Percentiles rank a stretch among this genome's conserved stretches.
These are phyloP conservation scores for Pilatotrama ljubarskyi DNA, from an alignment of 768 basidiomycete genomes.

Conservation along the genomic window DNA sequence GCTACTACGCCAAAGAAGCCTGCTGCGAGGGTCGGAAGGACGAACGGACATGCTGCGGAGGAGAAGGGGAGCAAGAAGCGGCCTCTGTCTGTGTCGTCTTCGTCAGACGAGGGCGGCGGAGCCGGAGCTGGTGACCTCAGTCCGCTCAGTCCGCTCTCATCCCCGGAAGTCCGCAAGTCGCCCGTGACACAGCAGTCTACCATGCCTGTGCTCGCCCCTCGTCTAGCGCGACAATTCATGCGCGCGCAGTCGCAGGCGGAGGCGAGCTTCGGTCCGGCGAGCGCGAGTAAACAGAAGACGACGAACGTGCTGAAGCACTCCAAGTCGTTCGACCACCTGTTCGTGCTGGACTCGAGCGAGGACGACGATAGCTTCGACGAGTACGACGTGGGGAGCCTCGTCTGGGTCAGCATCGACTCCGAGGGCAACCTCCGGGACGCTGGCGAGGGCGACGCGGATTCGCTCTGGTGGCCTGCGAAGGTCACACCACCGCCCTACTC, in stretches of 20 bases:
- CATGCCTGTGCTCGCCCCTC: constrained; percentile 4
- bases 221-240: constrained; percentile 19
- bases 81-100: constrained; percentile 7
- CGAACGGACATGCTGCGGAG: no score
- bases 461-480: constrained; percentile 73
- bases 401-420: constrained; percentile 28
- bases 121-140: background rate
- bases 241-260: constrained; percentile 7
- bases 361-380: constrained; percentile 13
- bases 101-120: background rate
- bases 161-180: constrained; percentile 1
- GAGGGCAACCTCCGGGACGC: constrained; percentile 17
- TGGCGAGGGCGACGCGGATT: constrained; percentile 22
- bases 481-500: constrained; percentile 27
- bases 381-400: constrained; percentile 19
- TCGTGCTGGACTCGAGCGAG: constrained; percentile 12
- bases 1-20: background rate
- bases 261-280: background rate
- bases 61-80: constrained; percentile 14
- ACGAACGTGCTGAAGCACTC: background rate
- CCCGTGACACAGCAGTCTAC: background rate
- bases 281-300: background rate
- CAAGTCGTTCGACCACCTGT: constrained; percentile 10
- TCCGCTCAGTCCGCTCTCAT: constrained; percentile 13
- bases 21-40: background rate